Evolutionary conservation across 192 early-diverging fungal species (phyloP).

Genomic region (Chytriomyces sp.): DNA sequence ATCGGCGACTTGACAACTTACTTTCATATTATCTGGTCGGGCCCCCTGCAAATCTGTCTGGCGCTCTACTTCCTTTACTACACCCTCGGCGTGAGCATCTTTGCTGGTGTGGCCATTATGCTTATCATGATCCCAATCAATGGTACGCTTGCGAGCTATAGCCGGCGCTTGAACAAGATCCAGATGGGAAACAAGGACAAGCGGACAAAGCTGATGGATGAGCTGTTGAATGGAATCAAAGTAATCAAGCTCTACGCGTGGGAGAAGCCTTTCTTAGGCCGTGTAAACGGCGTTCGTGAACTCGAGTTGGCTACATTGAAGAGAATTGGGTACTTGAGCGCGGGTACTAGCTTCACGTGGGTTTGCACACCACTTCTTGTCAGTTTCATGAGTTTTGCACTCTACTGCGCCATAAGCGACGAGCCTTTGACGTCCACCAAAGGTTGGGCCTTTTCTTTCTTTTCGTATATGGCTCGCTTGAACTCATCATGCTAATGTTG

Average conservation of each 20-base stretch:
- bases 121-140: slow-evolving; percentile 81
- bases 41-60: slow-evolving; percentile 75
- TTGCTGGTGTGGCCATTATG: slow-evolving; percentile 85
- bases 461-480: neutral
- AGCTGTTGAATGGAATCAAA: slow-evolving; percentile 86
- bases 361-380: slow-evolving; percentile 87
- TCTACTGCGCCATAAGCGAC: slow-evolving; percentile 69
- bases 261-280: slow-evolving; percentile 79
- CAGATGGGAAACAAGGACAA: slow-evolving; percentile 88
- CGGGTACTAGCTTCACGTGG: slow-evolving; percentile 77
- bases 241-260: slow-evolving; percentile 97
- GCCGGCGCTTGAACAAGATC: slow-evolving; percentile 69
- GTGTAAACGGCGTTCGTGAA: slow-evolving; percentile 69
- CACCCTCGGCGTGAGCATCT: slow-evolving; percentile 78
- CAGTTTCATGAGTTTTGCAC: slow-evolving; percentile 77
- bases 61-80: slow-evolving; percentile 77
- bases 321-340: slow-evolving; percentile 70
- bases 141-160: slow-evolving; percentile 60
- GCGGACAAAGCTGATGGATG: slow-evolving; percentile 76
- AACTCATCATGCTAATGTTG: slow-evolving; percentile 1
- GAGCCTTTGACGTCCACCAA: slow-evolving; percentile 62
- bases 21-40: slow-evolving; percentile 73
- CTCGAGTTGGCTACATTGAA: slow-evolving; percentile 76
- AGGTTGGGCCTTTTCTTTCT: slow-evolving; percentile 28
- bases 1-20: slow-evolving; percentile 69